Base-by-base conservation (phyloP, 2,329 filamentous ascomycete species). In the Ceratocystis diversiconidia region DNA sequence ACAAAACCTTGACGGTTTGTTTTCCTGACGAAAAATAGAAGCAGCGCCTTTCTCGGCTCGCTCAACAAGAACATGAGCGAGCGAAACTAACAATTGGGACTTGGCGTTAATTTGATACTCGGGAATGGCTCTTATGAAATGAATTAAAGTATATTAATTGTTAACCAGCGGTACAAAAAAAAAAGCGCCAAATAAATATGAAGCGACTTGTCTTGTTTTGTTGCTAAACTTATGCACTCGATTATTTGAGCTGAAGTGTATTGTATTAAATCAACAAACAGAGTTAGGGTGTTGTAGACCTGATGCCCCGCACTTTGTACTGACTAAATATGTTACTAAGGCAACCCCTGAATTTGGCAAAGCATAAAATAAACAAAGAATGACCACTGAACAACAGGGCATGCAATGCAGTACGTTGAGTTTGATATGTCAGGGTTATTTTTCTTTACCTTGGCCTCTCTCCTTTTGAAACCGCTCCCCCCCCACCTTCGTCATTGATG, bases 41-140 rank as follows among this genome's bases (percentile, higher is more conserved):
- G 62, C 48, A 43, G 61, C 50, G 48, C 46, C 32, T 62, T 50
- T 65, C 57, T 61, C 30, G 64, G 43, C 43, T 50, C 44, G 60
- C 36, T 41, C 36, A 41, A 15, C 36, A 41, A 41, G 36, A 41
- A 61, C 32, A 61, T 12, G 32, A 41, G 59, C 7, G 59, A 41
- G 59, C 25, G 28, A 25, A 61, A 61, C 59, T 41, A 61, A 61
- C 59, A 61, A 61, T 64, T 36, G 62, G 63, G 57, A 59, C 19
- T 61, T 50, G 55, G 55, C 63, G 57, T 65, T 61, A 48, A 46
- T 61, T 30, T 61, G 28, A 36, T 65, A 48, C 28, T 66, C 48
- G 64, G 64, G 64, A 66, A 66, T 62, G 64, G 64, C 46, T 52
- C 48, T 63, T 66, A 63, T 48, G 65, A 66, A 63, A 36, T 32